Percentiles rank a stretch among this genome's conserved stretches.
Evolutionary conservation across 495 filamentous ascomycete species (phyloP).

Genomic region (Penicillium simplicissimum): DNA sequence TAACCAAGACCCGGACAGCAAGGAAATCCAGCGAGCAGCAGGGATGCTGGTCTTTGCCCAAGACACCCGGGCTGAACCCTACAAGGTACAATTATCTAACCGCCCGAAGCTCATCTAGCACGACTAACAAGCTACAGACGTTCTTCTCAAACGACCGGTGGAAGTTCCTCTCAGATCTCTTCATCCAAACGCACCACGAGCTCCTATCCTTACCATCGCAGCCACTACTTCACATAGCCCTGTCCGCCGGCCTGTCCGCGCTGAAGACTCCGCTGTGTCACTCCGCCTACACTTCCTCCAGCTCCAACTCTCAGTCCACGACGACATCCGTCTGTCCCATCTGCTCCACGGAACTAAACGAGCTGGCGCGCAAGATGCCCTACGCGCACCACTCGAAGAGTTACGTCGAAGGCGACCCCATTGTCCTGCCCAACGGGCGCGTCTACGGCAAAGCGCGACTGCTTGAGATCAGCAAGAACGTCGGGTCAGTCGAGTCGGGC

Average conservation of each 20-base stretch:
- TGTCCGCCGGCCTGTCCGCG: conserved; percentile 88
- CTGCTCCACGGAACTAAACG: conserved; percentile 91
- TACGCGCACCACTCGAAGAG: conserved; percentile 95
- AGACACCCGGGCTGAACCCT: conserved; percentile 60
- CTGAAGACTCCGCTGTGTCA: conserved; percentile 96
- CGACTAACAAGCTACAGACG: conserved; percentile 45
- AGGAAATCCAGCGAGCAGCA: conserved; percentile 69
- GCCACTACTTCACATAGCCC: conserved; percentile 87
- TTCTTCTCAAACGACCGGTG: conserved; percentile 75
- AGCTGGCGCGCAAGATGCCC: conserved; percentile 81
- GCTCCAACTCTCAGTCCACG: conserved; percentile 58
- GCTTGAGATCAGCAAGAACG: conserved; percentile 72
- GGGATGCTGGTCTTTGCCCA: conserved; percentile 75
- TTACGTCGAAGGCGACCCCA: conserved; percentile 80
- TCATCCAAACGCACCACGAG: conserved; percentile 81
- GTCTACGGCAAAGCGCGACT: conserved; percentile 80
- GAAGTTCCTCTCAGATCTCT: conserved; percentile 74
- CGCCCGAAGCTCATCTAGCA: not conserved
- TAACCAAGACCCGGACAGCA: conserved; percentile 64
- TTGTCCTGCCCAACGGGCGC: conserved; percentile 83
- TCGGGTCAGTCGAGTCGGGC: conserved; percentile 46
- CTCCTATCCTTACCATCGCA: conserved; percentile 79
- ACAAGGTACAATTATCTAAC: conserved; percentile 52
- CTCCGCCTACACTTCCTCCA: conserved; percentile 60
- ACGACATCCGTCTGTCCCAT: conserved; percentile 83